Percentiles rank a stretch among this genome's conserved stretches.
Conservation (phyloP, 1,284 basidiomycete genomes). For the Puccinia horiana region DNA sequence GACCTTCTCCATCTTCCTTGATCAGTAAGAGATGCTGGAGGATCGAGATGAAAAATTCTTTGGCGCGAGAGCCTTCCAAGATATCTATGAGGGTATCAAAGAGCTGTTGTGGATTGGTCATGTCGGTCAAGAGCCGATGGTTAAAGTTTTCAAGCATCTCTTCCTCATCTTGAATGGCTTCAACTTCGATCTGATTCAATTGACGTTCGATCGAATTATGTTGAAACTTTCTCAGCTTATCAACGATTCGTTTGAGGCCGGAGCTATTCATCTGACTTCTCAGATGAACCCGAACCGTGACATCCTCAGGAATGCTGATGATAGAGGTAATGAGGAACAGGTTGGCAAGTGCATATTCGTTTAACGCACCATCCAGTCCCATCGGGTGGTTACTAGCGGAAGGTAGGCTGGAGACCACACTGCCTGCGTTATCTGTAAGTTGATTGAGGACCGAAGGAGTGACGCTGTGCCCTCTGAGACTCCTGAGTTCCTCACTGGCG, state of each 20-base stretch:
- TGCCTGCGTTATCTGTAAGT: slow-evolving; percentile 50
- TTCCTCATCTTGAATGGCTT: slow-evolving; percentile 76
- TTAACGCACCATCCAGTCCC: slow-evolving; percentile 75
- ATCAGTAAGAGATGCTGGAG: slow-evolving; percentile 91
- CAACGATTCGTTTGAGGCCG: slow-evolving; percentile 74
- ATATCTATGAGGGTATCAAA: slow-evolving; percentile 77
- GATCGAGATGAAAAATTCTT: slow-evolving; percentile 83
- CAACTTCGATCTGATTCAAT: slow-evolving; percentile 68
- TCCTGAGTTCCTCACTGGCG: slow-evolving; percentile 82
- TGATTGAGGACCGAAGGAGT: slow-evolving; percentile 50
- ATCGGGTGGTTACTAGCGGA: slow-evolving; percentile 56
- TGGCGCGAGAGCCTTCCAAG: slow-evolving; percentile 74
- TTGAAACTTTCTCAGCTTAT: slow-evolving; percentile 70
- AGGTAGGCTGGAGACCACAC: slow-evolving; percentile 62
- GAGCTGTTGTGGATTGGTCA: slow-evolving; percentile 81
- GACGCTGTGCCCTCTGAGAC: slow-evolving; percentile 55
- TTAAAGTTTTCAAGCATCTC: slow-evolving; percentile 76
- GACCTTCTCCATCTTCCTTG: slow-evolving; percentile 68
- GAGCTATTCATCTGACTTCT: slow-evolving; percentile 85
- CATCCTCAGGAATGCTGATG: slow-evolving; percentile 68
- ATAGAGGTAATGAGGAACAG: slow-evolving; percentile 71
- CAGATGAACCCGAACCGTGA: slow-evolving; percentile 80
- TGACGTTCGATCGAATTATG: slow-evolving; percentile 69
- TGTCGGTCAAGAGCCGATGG: slow-evolving; percentile 72
- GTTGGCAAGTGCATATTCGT: slow-evolving; percentile 71